A percentile compares a stretch with the other conserved stretches of the same genome.
These are phyloP conservation scores for Mrakia blollopis DNA, from an alignment of 768 basidiomycete genomes.

Conservation along the genomic window DNA sequence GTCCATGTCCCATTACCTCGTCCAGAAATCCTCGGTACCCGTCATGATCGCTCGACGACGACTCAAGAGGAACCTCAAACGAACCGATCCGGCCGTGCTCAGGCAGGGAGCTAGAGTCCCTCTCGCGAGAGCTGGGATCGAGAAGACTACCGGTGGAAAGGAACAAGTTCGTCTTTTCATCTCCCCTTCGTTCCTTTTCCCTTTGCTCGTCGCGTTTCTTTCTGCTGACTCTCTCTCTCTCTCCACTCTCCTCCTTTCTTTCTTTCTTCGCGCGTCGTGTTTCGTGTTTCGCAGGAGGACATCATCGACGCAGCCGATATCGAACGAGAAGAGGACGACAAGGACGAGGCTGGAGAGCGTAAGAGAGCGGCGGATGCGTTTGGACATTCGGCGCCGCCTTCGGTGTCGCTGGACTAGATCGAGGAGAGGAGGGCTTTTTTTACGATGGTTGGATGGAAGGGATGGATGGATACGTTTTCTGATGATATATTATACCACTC, in stretches of 20 bases:
- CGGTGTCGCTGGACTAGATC: neutral
- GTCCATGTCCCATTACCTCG: conserved; percentile 75
- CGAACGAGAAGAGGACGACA: conserved; percentile 12
- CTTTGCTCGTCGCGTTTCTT: neutral
- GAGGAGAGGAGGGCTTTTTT: neutral
- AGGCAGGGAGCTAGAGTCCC: conserved; percentile 76
- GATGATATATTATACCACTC: no score
- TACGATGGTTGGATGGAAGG: neutral
- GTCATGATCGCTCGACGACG: conserved; percentile 63
- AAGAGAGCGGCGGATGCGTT: neutral
- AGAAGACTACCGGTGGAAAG: conserved; percentile 54
- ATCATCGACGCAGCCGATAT: conserved; percentile 16
- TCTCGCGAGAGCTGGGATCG: conserved; percentile 77
- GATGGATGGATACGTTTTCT: neutral
- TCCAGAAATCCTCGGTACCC: conserved; percentile 83
- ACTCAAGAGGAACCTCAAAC: conserved; percentile 57
- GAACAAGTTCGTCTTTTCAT: neutral
- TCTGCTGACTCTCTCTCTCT: neutral
- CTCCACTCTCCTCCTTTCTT: neutral
- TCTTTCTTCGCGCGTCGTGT: no score
- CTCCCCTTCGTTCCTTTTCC: neutral
- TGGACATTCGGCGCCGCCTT: neutral
- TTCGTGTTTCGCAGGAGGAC: neutral
- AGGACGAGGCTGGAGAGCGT: conserved; percentile 8
- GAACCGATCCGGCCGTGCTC: conserved; percentile 50